Evolutionary conservation across 2,329 filamentous ascomycete species (phyloP), one percentile per base, ranked within the genome.

Genomic region (Aspergillus hiratsukae): DNA sequence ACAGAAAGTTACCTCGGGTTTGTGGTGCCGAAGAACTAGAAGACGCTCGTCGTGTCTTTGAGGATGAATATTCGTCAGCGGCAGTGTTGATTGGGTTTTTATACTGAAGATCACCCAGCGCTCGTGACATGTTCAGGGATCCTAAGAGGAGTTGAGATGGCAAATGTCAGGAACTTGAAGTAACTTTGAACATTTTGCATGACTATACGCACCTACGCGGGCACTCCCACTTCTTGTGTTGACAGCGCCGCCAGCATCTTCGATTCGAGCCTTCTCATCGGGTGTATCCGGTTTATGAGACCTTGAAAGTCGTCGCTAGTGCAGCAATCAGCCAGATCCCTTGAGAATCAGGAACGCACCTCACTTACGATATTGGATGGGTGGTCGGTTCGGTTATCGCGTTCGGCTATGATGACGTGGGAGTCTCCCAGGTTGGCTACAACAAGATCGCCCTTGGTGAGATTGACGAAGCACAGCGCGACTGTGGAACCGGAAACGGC

Each of bases 81-180:
- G 62, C 48, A 2, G 53, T 65, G 52, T 71, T 72, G 27, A 72
- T 64, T 23, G 71, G 70, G 45, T 69, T 68, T 52, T 73, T 73
- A 60, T 73, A 73, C 58, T 71, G 71, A 25, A 73, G 60, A 53
- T 72, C 71, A 3, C 71, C 70, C n/a, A 72, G 52, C 23, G 70
- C 70, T 28, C 71, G 69, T 23, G 71, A 73, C 67, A 73, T 72
- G 48, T 73, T 72, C 49, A 73, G 54, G 7, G 67, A 65, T 28
- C 69, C 68, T 70, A 19, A 27, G 17, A 14, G 28, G 35, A 40
- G 11, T 46, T 6, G 19, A 46, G 8, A 27, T 17, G 43, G 11
- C 9, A 23, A 46, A 4, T 5, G 11, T 46, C 43, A 52, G 50
- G 23, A 51, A 35, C 9, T 21, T 23, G 19, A 37, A n/a, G n/a